Evolutionary conservation across 169 alveolate genomes (phyloP).

Genomic region (Cryptosporidium xiaoi): DNA sequence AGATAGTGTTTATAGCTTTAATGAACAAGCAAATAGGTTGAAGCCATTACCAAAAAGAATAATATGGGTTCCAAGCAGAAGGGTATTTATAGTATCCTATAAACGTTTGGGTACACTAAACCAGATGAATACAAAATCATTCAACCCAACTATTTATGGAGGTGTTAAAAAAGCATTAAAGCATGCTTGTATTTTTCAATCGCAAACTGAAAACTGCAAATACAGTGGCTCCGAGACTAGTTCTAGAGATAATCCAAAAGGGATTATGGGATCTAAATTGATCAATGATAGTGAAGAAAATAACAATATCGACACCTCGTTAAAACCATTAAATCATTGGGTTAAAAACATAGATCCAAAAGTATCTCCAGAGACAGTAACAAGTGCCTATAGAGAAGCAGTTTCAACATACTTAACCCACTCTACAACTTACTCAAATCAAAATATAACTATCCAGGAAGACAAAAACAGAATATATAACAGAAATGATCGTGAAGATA

Average conservation of each 20-base stretch:
- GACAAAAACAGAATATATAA: no score
- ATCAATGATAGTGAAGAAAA: slow-evolving; percentile 11
- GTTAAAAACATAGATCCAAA: slow-evolving; percentile 48
- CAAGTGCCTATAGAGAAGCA: slow-evolving; percentile 73
- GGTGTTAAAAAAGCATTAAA: slow-evolving; percentile 70
- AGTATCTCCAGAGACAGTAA: slow-evolving; percentile 63
- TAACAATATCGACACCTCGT: slow-evolving; percentile 8
- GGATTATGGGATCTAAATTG: background rate
- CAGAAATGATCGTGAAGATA: no score
- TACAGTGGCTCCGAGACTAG: background rate
- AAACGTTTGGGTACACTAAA: slow-evolving; percentile 44
- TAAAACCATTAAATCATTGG: slow-evolving; percentile 65
- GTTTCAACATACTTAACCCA: slow-evolving; percentile 64
- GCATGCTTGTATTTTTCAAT: slow-evolving; percentile 72
- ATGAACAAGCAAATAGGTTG: slow-evolving; percentile 61
- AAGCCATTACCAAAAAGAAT: slow-evolving; percentile 69
- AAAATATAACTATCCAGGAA: background rate
- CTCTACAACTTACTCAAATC: slow-evolving; percentile 22
- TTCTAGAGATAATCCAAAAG: background rate
- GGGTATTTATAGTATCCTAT: slow-evolving; percentile 70
- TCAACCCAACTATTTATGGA: slow-evolving; percentile 69
- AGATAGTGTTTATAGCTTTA: slow-evolving; percentile 52
- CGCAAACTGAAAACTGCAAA: slow-evolving; percentile 61
- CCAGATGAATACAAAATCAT: slow-evolving; percentile 70
- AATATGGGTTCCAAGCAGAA: slow-evolving; percentile 73